Conservation (phyloP, 495 filamentous ascomycete genomes). For the Filosporella fistucella region DNA sequence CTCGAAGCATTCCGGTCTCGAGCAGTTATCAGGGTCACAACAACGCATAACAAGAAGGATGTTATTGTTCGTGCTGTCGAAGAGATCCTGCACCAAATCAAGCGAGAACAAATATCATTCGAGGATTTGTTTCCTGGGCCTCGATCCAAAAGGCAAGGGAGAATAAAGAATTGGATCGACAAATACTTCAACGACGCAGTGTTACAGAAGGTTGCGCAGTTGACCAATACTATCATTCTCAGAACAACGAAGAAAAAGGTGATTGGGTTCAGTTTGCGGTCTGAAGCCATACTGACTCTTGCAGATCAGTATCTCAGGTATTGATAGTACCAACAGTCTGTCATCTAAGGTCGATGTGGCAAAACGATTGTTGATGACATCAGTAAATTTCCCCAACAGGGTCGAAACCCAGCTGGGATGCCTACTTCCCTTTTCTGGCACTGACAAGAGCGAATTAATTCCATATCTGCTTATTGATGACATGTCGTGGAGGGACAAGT, state of each 20-base stretch:
- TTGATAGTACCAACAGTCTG: background rate
- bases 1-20: conserved; percentile 15
- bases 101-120: conserved; percentile 3
- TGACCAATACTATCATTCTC: conserved; percentile 38
- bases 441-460: too few relatives aligned
- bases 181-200: conserved; percentile 16
- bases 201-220: conserved; percentile 34
- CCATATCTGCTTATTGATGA: background rate
- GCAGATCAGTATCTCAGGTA: background rate
- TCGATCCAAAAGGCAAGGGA: background rate
- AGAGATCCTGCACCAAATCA: conserved; percentile 4
- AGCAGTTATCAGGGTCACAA: conserved; percentile 19
- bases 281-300: background rate
- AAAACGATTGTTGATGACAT: background rate
- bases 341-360: background rate
- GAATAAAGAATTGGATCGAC: conserved; percentile 4
- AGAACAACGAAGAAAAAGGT: background rate
- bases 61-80: conserved; percentile 6
- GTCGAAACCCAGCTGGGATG: background rate
- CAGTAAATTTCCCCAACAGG: background rate
- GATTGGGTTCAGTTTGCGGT: background rate
- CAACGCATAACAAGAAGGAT: conserved; percentile 7
- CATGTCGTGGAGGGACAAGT: background rate
- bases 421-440: too few relatives aligned
- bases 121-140: conserved; percentile 16